Percentiles rank a stretch among this genome's conserved stretches.
Evolutionary conservation across 768 basidiomycete genomes (phyloP).

Genomic region (Naganishia kalamii): DNA sequence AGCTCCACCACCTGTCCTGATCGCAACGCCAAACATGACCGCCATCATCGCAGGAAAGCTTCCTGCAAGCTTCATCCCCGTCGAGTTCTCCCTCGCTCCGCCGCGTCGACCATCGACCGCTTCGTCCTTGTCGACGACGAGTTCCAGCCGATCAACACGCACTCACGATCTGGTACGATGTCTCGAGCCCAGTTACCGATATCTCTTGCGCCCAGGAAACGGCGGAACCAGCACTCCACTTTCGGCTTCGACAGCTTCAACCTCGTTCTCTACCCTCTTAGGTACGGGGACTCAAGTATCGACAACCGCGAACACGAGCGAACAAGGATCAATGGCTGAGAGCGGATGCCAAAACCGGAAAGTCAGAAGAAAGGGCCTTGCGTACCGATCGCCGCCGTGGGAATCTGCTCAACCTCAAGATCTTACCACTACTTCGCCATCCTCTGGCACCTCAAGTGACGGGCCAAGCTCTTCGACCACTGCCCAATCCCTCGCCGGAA

Average conservation of each 20-base stretch:
- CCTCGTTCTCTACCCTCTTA: background rate
- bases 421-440: background rate
- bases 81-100: background rate
- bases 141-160: background rate
- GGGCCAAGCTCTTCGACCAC: background rate
- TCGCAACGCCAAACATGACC: background rate
- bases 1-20: too few relatives aligned
- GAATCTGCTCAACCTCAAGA: background rate
- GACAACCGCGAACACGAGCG: background rate
- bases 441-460: background rate
- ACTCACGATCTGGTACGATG: background rate
- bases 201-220: background rate
- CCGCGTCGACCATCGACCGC: background rate
- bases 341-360: background rate
- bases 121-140: background rate
- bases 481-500: background rate
- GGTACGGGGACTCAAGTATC: background rate
- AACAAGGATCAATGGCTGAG: too few relatives aligned
- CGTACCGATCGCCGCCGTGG: conserved; percentile 1
- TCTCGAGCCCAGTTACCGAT: background rate
- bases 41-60: background rate
- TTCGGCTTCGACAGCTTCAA: background rate
- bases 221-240: background rate
- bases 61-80: conserved; percentile 13
- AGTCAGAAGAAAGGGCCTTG: conserved; percentile 7